Conservation (phyloP, 805 yeast species). For the Myxozyma nipponensis region DNA sequence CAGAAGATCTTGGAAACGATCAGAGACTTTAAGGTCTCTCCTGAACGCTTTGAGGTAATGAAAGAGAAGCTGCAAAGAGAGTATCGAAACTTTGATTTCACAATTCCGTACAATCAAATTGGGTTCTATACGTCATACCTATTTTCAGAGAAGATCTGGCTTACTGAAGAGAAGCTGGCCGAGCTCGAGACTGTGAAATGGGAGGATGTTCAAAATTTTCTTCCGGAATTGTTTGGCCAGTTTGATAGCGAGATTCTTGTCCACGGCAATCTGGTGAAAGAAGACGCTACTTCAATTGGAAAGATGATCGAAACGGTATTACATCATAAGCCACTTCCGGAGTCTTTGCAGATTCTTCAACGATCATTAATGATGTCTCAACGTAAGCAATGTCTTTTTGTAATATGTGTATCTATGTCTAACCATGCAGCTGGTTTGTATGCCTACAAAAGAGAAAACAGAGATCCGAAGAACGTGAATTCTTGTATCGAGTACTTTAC, state of each 20-base stretch:
- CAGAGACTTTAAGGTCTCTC: conserved; percentile 47
- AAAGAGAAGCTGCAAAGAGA: conserved; percentile 62
- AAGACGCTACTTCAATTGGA: conserved; percentile 52
- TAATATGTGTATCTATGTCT: conserved; percentile 43
- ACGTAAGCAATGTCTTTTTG: conserved; percentile 38
- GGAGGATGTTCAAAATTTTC: conserved; percentile 50
- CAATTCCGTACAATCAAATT: conserved; percentile 75
- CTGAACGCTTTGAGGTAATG: conserved; percentile 60
- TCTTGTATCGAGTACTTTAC: conserved; percentile 77
- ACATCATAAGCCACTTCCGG: conserved; percentile 41
- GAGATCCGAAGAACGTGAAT: conserved; percentile 70
- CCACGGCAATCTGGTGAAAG: conserved; percentile 64
- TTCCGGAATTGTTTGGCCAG: conserved; percentile 53
- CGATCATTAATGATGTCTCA: conserved; percentile 40
- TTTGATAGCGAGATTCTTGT: conserved; percentile 67
- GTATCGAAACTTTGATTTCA: conserved; percentile 63
- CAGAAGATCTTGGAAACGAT: conserved; percentile 57
- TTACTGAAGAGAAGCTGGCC: conserved; percentile 55
- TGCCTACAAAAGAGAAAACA: conserved; percentile 46
- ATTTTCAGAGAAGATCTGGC: conserved; percentile 70
- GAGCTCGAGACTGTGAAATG: conserved; percentile 46
- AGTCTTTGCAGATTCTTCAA: conserved; percentile 43
- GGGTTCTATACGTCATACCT: conserved; percentile 58
- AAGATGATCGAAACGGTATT: conserved; percentile 43
- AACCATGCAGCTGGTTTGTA: conserved; percentile 40